phyloP scores from a whole-genome alignment of 768 basidiomycete species.

The Mrakia blollopis region DNA sequence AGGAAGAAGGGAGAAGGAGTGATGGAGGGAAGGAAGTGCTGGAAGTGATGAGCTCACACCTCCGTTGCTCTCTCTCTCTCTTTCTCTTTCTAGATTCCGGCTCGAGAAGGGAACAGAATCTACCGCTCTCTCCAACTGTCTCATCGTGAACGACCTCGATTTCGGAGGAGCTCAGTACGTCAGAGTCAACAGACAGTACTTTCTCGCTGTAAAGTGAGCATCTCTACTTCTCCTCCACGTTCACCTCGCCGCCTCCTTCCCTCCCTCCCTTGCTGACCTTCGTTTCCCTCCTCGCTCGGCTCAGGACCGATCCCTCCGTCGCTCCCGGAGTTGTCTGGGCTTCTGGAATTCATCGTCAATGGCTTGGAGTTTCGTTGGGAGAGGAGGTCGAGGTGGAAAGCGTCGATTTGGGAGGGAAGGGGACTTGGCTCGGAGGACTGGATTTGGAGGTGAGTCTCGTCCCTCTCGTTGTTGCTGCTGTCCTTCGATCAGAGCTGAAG shows the following conservation, averaged over 20 bases:
- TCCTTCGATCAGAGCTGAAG: background rate
- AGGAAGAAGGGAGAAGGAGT: background rate
- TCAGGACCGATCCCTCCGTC: conserved; percentile 49
- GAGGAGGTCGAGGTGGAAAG: conserved; percentile 69
- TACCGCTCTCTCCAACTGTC: conserved; percentile 29
- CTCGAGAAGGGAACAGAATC: conserved; percentile 29
- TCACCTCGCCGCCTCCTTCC: background rate
- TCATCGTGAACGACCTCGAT: conserved; percentile 25
- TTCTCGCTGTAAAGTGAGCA: conserved; percentile 24
- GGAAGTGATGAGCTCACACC: conserved; percentile 19
- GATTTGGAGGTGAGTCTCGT: conserved; percentile 60
- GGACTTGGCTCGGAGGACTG: conserved; percentile 64
- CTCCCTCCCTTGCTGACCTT: background rate
- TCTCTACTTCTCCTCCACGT: background rate
- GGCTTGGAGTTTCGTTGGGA: conserved; percentile 81
- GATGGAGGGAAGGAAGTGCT: background rate
- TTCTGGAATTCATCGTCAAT: conserved; percentile 73
- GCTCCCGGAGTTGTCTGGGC: conserved; percentile 67
- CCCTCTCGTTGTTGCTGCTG: background rate
- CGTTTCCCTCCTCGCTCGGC: background rate
- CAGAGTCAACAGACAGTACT: conserved; percentile 28
- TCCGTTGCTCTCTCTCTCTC: conserved; percentile 2
- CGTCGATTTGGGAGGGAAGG: conserved; percentile 50
- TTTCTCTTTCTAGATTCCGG: conserved; percentile 23
- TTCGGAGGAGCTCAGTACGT: conserved; percentile 24